These are phyloP conservation scores for Vitis hybrid DNA, from an alignment of 177 flowering plant species.

Conservation along the genomic window DNA sequence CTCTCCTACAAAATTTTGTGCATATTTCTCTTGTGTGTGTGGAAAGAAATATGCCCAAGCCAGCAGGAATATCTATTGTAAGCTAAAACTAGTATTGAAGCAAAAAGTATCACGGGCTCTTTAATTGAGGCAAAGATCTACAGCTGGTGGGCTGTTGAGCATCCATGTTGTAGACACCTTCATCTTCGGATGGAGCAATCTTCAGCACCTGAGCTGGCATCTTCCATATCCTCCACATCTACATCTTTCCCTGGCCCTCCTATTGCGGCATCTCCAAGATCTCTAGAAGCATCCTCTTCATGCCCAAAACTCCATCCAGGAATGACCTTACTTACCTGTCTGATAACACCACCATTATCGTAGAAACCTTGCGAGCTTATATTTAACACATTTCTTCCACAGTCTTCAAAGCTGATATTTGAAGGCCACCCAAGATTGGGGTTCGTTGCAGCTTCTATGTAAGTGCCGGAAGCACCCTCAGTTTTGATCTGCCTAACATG, in stretches of 20 bases:
- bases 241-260: constrained; percentile 23
- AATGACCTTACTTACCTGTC: constrained; percentile 20
- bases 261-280: constrained; percentile 21
- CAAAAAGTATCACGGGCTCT: constrained; percentile 7
- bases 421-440: constrained; percentile 20
- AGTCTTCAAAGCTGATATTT: constrained; percentile 12
- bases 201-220: constrained; percentile 31
- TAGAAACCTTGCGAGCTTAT: constrained; percentile 24
- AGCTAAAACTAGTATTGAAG: not conserved
- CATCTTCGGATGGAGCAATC: constrained; percentile 19
- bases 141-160: constrained; percentile 1
- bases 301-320: constrained; percentile 30
- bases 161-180: constrained; percentile 8
- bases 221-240: constrained; percentile 30
- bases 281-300: constrained; percentile 27
- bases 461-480: not conserved
- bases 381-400: constrained; percentile 7
- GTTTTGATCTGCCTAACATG: constrained; percentile 6
- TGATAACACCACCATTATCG: constrained; percentile 15
- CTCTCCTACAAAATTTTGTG: constrained; percentile 17
- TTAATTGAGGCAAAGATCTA: constrained; percentile 13
- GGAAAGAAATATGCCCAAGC: not conserved
- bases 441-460: constrained; percentile 11
- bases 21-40: not conserved
- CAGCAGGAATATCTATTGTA: constrained; percentile 6